phyloP scores from a whole-genome alignment of 306 rosid species.

The Quillaja saponaria region DNA sequence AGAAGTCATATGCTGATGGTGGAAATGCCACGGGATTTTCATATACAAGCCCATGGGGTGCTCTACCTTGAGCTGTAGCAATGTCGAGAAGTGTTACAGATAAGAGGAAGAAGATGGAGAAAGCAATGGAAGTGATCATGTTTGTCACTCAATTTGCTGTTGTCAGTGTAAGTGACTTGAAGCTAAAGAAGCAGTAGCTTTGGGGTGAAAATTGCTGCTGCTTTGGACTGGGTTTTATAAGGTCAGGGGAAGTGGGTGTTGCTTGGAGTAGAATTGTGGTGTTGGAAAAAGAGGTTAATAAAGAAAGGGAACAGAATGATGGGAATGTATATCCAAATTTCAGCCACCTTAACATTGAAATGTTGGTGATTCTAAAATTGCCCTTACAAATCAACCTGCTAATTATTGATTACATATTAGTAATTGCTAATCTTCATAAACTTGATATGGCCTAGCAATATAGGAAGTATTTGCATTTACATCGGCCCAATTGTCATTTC shows the following conservation, averaged over 20 bases:
- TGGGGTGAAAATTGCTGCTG: conserved; percentile 36
- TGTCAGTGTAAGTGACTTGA: conserved; percentile 20
- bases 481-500: conserved; percentile 20
- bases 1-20: conserved; percentile 82
- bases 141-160: conserved; percentile 28
- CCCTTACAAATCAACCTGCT: neutral
- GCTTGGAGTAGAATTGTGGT: conserved; percentile 58
- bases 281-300: conserved; percentile 40
- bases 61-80: conserved; percentile 66
- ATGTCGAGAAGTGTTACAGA: conserved; percentile 46
- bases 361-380: conserved; percentile 24
- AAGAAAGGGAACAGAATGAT: conserved; percentile 67
- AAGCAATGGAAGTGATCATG: conserved; percentile 36
- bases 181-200: conserved; percentile 18
- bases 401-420: no score
- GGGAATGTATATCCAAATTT: conserved; percentile 30
- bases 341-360: neutral
- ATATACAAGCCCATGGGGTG: conserved; percentile 76
- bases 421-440: no score
- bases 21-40: conserved; percentile 60
- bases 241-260: conserved; percentile 49
- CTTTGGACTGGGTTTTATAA: conserved; percentile 56
- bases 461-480: neutral
- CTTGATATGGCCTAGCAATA: neutral
- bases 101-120: conserved; percentile 45